Percentiles rank a stretch among this genome's conserved stretches.
phyloP scores from a whole-genome alignment of 495 filamentous ascomycete species.

The Lentithecium fluviatile region DNA sequence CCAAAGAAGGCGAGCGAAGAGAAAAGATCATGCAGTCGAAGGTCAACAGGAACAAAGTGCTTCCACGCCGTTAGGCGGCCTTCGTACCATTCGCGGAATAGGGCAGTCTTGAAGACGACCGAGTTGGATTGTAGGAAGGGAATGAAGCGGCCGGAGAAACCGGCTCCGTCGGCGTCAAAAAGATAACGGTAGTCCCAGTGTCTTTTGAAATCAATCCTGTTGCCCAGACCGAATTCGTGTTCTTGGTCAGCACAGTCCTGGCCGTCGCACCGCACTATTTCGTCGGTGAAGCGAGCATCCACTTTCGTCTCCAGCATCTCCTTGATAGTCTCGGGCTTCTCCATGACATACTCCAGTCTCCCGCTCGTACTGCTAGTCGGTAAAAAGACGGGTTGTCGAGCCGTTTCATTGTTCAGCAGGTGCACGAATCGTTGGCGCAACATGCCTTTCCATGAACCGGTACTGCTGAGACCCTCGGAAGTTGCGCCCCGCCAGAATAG shows the following conservation, averaged over 20 bases:
- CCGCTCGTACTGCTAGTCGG: background rate
- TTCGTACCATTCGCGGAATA: constrained; percentile 77
- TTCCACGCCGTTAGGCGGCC: constrained; percentile 68
- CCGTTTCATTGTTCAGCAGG: constrained; percentile 52
- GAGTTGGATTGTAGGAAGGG: constrained; percentile 61
- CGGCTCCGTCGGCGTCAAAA: constrained; percentile 68
- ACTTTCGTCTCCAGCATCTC: constrained; percentile 18
- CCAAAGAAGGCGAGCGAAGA: constrained; percentile 41
- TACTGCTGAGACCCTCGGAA: constrained; percentile 52
- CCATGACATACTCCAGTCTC: constrained; percentile 19
- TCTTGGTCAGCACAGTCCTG: constrained; percentile 51
- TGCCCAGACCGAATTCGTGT: constrained; percentile 51
- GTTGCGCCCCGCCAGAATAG: constrained; percentile 45
- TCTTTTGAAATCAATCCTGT: constrained; percentile 53
- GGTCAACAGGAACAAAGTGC: constrained; percentile 75
- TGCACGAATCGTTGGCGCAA: constrained; percentile 58
- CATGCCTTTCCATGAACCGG: constrained; percentile 56
- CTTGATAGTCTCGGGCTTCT: constrained; percentile 24
- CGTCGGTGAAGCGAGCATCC: constrained; percentile 43
- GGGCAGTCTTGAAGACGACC: constrained; percentile 61
- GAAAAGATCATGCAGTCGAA: constrained; percentile 50
- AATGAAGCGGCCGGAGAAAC: constrained; percentile 62
- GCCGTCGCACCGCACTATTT: constrained; percentile 54
- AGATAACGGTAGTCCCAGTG: constrained; percentile 65
- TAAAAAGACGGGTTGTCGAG: constrained; percentile 17